Percentiles rank a stretch among this genome's conserved stretches.
Conservation (phyloP, 1,139 yeast species). For the Scheffersomyces segobiensis region DNA sequence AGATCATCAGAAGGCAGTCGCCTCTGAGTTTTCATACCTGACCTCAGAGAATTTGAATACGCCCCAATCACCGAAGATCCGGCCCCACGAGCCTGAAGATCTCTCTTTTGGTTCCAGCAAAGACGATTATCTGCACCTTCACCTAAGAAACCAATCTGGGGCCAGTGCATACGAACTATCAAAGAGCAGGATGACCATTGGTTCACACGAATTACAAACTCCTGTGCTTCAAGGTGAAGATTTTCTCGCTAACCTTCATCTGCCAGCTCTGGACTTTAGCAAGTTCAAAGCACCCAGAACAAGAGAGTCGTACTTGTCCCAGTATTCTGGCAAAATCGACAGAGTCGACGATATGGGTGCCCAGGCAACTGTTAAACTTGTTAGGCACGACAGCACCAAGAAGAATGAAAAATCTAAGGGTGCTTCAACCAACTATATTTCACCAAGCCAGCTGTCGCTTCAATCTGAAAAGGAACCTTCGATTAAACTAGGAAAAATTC, state of each 20-base stretch:
- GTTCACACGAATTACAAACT: not conserved
- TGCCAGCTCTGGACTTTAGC: not conserved
- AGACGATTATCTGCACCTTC: not conserved
- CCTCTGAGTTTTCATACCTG: conserved; percentile 10
- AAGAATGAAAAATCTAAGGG: not conserved
- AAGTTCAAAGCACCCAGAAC: conserved; percentile 1
- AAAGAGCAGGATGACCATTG: not conserved
- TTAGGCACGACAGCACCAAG: conserved; percentile 2
- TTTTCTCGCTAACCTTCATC: not conserved
- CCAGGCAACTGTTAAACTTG: conserved; percentile 11
- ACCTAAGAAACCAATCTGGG: not conserved
- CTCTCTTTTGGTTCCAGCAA: not conserved
- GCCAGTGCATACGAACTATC: not conserved
- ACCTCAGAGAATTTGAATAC: conserved; percentile 6
- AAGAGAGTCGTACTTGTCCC: conserved; percentile 30
- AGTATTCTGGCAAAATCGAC: conserved; percentile 27
- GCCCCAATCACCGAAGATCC: not conserved
- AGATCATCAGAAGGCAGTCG: not conserved
- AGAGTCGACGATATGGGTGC: conserved; percentile 17
- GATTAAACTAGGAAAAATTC: conserved; percentile 19
- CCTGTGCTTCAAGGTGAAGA: not conserved
- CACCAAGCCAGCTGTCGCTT: conserved; percentile 2
- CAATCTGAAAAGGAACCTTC: conserved; percentile 7
- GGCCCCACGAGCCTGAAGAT: not conserved
- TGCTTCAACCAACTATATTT: not conserved